Evolutionary conservation across 495 filamentous ascomycete genomes (phyloP).

Genomic region (Annulohypoxylon moriforme): DNA sequence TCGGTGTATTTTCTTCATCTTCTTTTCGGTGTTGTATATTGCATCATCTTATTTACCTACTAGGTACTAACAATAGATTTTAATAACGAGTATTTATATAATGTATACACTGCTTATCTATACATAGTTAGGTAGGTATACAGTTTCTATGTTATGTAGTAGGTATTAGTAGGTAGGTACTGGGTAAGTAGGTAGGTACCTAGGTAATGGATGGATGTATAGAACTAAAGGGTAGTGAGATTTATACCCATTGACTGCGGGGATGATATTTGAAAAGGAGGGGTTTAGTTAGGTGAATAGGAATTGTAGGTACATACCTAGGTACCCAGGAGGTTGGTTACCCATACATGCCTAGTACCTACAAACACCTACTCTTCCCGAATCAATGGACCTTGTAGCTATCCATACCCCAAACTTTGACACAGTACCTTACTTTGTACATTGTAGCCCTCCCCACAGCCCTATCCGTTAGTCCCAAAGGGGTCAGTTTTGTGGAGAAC

Average conservation of each 20-base stretch:
- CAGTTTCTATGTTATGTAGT: not conserved
- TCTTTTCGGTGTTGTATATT: not conserved
- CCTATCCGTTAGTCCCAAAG: constrained; percentile 9
- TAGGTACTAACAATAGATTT: too few relatives aligned
- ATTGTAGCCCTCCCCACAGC: not conserved
- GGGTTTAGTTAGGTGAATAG: not conserved
- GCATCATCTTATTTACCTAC: too few relatives aligned
- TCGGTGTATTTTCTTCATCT: too few relatives aligned
- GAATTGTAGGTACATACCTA: not conserved
- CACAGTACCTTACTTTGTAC: not conserved
- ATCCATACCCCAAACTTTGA: constrained; percentile 7
- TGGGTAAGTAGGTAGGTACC: too few relatives aligned
- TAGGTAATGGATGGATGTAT: too few relatives aligned
- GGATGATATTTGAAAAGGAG: not conserved
- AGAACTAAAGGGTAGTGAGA: too few relatives aligned
- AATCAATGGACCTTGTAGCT: not conserved
- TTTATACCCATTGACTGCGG: too few relatives aligned
- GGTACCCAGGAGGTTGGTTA: not conserved
- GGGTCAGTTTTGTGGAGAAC: constrained; percentile 31
- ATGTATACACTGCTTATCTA: too few relatives aligned
- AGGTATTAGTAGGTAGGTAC: too few relatives aligned
- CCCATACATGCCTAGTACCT: not conserved
- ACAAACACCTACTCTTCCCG: constrained; percentile 1
- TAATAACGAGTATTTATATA: too few relatives aligned
- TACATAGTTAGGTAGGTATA: not conserved